phyloP scores from a whole-genome alignment of 768 basidiomycete genomes.

The Leccinum sublutescens region DNA sequence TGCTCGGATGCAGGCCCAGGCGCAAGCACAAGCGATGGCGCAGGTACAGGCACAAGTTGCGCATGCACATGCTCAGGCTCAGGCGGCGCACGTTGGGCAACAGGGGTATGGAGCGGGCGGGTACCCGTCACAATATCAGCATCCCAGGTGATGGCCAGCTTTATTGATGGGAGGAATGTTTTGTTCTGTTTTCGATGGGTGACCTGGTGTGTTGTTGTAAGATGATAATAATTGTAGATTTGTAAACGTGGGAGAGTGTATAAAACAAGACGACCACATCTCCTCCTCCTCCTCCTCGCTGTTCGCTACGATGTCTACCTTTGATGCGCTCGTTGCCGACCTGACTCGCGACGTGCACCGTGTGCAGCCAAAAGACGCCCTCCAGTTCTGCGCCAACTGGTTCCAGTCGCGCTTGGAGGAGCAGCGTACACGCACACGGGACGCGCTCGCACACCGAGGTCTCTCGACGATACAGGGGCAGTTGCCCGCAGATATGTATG shows the following conservation, averaged over 20 bases:
- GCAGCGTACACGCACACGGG: slow-evolving; percentile 72
- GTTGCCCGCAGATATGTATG: slow-evolving; percentile 57
- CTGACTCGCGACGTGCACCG: slow-evolving; percentile 83
- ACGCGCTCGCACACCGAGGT: slow-evolving; percentile 51
- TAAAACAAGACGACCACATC: slow-evolving; percentile 6
- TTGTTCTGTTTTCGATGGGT: slow-evolving; percentile 13
- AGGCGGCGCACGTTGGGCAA: slow-evolving; percentile 29
- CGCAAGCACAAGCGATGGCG: slow-evolving; percentile 39
- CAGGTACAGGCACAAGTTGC: slow-evolving; percentile 41
- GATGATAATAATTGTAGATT: slow-evolving; percentile 2
- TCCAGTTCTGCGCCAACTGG: slow-evolving; percentile 94
- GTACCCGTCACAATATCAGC: slow-evolving; percentile 34
- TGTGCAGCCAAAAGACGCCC: slow-evolving; percentile 84
- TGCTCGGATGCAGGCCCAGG: slow-evolving; percentile 41
- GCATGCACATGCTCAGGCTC: slow-evolving; percentile 42
- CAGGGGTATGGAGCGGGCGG: slow-evolving; percentile 29
- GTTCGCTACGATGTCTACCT: slow-evolving; percentile 55
- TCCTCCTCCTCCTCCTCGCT: slow-evolving; percentile 2
- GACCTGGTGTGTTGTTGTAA: slow-evolving; percentile 2
- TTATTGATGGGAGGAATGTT: neutral
- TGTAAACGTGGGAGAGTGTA: slow-evolving; percentile 29
- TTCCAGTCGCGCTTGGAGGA: slow-evolving; percentile 87
- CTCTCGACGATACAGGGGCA: slow-evolving; percentile 48
- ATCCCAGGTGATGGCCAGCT: slow-evolving; percentile 23
- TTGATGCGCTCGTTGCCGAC: slow-evolving; percentile 79